Evolutionary conservation across 2,329 filamentous ascomycete genomes (phyloP).

Genomic region (Chrysoporthe puriensis): DNA sequence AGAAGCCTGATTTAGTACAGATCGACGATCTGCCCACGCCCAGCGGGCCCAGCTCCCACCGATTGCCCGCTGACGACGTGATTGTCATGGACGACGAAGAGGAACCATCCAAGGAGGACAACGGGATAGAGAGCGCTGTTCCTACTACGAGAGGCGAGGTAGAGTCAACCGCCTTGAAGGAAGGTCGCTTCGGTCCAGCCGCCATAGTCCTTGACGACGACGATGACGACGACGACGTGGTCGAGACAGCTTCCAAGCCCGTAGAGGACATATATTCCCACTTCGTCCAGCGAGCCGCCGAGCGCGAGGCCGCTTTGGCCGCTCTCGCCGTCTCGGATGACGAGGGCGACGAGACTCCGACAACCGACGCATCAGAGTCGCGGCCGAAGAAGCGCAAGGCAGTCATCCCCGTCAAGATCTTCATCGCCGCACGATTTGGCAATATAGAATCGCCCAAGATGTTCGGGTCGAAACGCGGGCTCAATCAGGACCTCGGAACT

Average conservation of each 20-base stretch:
- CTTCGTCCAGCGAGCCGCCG: slow-evolving; percentile 50
- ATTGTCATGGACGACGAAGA: slow-evolving; percentile 34
- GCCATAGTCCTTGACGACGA: slow-evolving; percentile 35
- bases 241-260: background rate
- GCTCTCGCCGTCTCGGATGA: slow-evolving; percentile 27
- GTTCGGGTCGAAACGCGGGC: slow-evolving; percentile 22
- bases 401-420: slow-evolving; percentile 53
- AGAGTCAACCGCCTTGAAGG: slow-evolving; percentile 4
- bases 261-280: slow-evolving; percentile 49
- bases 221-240: slow-evolving; percentile 24
- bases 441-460: slow-evolving; percentile 35
- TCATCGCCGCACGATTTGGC: slow-evolving; percentile 70
- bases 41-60: slow-evolving; percentile 20
- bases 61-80: slow-evolving; percentile 15
- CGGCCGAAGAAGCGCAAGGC: background rate
- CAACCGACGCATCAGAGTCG: background rate
- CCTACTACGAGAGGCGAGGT: slow-evolving; percentile 1
- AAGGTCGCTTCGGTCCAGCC: slow-evolving; percentile 4
- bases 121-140: slow-evolving; percentile 23
- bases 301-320: slow-evolving; percentile 34
- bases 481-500: slow-evolving; percentile 20
- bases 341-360: slow-evolving; percentile 16
- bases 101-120: slow-evolving; percentile 28
- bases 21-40: slow-evolving; percentile 20
- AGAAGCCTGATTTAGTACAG: slow-evolving; percentile 20